Base-by-base conservation (phyloP, 805 yeast species). In the Starmerella sp. region DNA sequence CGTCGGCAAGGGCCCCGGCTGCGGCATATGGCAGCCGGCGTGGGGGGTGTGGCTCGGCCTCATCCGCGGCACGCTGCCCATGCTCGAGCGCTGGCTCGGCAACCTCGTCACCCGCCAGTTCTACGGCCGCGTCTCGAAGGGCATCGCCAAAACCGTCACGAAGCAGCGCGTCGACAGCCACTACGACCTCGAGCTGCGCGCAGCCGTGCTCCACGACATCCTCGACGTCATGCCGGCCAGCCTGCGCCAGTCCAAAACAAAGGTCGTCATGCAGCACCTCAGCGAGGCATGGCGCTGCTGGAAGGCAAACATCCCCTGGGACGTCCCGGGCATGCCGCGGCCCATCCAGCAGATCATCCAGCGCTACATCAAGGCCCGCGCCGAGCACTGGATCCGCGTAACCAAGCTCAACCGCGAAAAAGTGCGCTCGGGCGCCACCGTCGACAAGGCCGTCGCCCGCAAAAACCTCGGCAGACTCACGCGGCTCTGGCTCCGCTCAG, bases 251-350 rank as follows among this genome's bases (percentile, higher is more conserved):
- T 85, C 79, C 60, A 90, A 88, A 66, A 81, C 96, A 1, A 84
- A 85, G 63, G 82, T 95, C 0, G 84, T 93, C 52, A 69, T 93
- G 48, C 97, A 93, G 64, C 99, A 93, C 69, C 74, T 93, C 55
- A 86, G 95, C 66, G 98, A 93, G 68, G 98, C 98, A 0, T 93
- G 99, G 99, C 75, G 98, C 67, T 93, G 97, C 68, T 93, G 99
- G 99, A 93, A 93, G 68, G 98, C 98, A 2, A 91, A 93, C 65
- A 84, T 93, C 56, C 96, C 97, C 0, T 93, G 97, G 97, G 82
- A 87, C 62, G 97, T 93, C 14, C 95, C 96, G 0, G 97, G 97
- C 0, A 74, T 93, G 70, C 98, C 99, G 1, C 84, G 78, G 52
- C 97, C 97, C 0, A 80, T 93, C 30, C 93, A 83, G 61, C 79